A percentile compares a stretch with the other conserved stretches of the same genome.
phyloP scores from a whole-genome alignment of 495 filamentous ascomycete genomes.

The Rhypophila decipiens region DNA sequence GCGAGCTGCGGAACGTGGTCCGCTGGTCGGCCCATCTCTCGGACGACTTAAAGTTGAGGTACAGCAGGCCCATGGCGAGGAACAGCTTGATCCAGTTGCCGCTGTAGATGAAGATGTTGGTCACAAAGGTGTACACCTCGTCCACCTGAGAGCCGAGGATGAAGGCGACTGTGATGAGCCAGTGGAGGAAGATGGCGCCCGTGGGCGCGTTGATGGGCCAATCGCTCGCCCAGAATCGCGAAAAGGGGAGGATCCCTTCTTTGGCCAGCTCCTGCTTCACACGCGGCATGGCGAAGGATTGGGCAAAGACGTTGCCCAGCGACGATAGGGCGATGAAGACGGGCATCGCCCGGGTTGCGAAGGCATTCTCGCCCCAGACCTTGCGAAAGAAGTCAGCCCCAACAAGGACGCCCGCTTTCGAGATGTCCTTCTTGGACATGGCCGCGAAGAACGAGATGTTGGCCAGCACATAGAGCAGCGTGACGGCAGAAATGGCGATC shows the following conservation, averaged over 20 bases:
- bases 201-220: slow-evolving; percentile 53
- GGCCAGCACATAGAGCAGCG: slow-evolving; percentile 54
- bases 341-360: slow-evolving; percentile 43
- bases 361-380: slow-evolving; percentile 38
- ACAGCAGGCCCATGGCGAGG: slow-evolving; percentile 43
- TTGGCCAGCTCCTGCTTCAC: slow-evolving; percentile 55
- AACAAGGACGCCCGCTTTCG: slow-evolving; percentile 45
- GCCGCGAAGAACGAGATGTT: slow-evolving; percentile 55
- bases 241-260: slow-evolving; percentile 52
- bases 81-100: slow-evolving; percentile 37
- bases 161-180: slow-evolving; percentile 53
- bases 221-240: slow-evolving; percentile 55
- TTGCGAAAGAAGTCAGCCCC: slow-evolving; percentile 57
- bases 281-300: slow-evolving; percentile 57
- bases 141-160: slow-evolving; percentile 39
- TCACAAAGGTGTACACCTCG: slow-evolving; percentile 20
- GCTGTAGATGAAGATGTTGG: slow-evolving; percentile 28
- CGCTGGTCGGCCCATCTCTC: slow-evolving; percentile 30
- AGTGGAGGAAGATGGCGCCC: slow-evolving; percentile 56
- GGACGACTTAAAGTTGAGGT: slow-evolving; percentile 33
- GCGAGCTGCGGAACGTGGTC: slow-evolving; percentile 33
- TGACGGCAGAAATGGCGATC: slow-evolving; percentile 46
- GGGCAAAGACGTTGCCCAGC: slow-evolving; percentile 59
- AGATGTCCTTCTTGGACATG: slow-evolving; percentile 50
- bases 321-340: slow-evolving; percentile 59